phyloP scores from a whole-genome alignment of 2,329 filamentous ascomycete species.

The Stagonosporopsis cucurbitacearum region DNA sequence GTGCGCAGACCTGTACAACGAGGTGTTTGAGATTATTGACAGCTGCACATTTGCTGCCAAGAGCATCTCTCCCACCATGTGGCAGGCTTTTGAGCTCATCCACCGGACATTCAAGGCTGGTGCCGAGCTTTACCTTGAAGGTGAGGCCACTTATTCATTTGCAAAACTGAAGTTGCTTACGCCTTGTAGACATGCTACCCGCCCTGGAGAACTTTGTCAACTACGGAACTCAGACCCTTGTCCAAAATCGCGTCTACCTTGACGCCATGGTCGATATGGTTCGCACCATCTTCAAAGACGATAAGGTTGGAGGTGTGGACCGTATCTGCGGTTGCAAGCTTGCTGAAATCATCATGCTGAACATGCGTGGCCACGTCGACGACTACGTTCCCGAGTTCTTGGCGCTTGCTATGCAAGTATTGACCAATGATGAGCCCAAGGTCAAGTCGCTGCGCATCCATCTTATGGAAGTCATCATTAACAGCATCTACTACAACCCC shows the following conservation, averaged over 20 bases:
- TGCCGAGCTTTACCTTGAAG: constrained; percentile 92
- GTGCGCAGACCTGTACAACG: constrained; percentile 83
- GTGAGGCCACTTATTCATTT: constrained; percentile 30
- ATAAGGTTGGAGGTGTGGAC: constrained; percentile 91
- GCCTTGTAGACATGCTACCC: constrained; percentile 81
- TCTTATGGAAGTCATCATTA: constrained; percentile 98
- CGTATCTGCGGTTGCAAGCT: constrained; percentile 97
- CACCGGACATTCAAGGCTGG: constrained; percentile 97
- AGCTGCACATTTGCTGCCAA: constrained; percentile 99
- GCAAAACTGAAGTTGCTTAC: constrained; percentile 13
- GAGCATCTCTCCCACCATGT: constrained; percentile 94
- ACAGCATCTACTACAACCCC: constrained; percentile 97
- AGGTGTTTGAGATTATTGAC: constrained; percentile 98
- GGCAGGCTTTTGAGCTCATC: constrained; percentile 96
- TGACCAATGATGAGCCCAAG: constrained; percentile 77
- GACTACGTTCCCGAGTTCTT: constrained; percentile 89
- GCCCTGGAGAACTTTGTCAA: constrained; percentile 98
- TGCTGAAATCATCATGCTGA: constrained; percentile 96
- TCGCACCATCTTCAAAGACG: constrained; percentile 89
- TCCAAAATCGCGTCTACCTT: constrained; percentile 84
- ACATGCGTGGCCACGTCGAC: constrained; percentile 86
- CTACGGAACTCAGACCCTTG: constrained; percentile 81
- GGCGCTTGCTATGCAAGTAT: constrained; percentile 82
- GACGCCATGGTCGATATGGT: constrained; percentile 93
- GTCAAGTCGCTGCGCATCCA: constrained; percentile 95